Base-by-base conservation (phyloP, 306 rosid species). In the Trifolium pratense region DNA sequence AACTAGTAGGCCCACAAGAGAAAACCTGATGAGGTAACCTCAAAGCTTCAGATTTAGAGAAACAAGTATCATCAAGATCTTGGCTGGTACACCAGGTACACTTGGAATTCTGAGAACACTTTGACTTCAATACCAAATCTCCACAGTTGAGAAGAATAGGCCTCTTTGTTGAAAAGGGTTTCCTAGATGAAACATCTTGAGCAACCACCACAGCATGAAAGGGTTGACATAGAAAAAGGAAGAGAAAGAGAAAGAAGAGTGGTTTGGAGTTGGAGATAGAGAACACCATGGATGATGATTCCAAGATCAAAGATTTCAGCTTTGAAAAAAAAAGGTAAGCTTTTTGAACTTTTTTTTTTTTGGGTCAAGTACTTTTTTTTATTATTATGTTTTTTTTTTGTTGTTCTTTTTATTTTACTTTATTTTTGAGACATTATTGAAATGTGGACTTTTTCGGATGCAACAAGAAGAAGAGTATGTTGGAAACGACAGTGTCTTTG, bases 51-150 rank as follows among this genome's bases (percentile, higher is more conserved):
- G 83, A 34, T 85, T 74, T 86, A 65, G 78, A 34, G 79, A 94
- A 94, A 68, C 98, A 94, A 75, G 84, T 84, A 76, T 91, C 98
- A 75, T 94, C 92, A 46, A 94, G 81, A 37, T 56, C 79, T 12
- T 83, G 80, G 61, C 98, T 91, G 15, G 81, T 82, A 71, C 98
- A 94, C 98, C 98, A 94, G 21, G 88, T 91, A 78, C 98, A 94
- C 45, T 77, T 81, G 18, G 84, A 78, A 71, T 76, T 83, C 74
- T 78, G 85, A 0, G 91, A 89, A 83, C 98, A 94, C 76, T 80
- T 82, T 1, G 84, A 70, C 32, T 75, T 85, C 46, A 76, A 58
- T 37, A 72, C 66, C 71, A 86, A 14, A 23, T 83, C 89, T 60
- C 66, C 84, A 79, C 98, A 94, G 51, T 73, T 86, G 53, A 39